Evolutionary conservation across 108 stramenopile genomes (phyloP).

Genomic region (Cyclotella atomus): DNA sequence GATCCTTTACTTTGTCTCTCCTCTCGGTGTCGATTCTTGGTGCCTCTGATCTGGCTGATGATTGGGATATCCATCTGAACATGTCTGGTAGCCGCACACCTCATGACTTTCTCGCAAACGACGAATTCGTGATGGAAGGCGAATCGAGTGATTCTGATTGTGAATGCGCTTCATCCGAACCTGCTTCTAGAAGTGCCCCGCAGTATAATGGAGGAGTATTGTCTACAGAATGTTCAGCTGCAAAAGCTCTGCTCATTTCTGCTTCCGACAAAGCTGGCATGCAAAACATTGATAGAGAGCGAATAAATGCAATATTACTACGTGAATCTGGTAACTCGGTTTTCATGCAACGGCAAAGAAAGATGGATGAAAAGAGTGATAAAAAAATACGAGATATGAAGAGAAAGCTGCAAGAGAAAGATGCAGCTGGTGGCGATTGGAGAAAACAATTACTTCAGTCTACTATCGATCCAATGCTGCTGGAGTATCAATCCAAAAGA

Average conservation of each 20-base stretch:
- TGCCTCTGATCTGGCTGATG: too few species aligned
- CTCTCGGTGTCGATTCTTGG: too few species aligned
- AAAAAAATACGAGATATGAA: slow-evolving; percentile 55
- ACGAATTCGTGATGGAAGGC: too few species aligned
- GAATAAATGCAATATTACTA: slow-evolving; percentile 77
- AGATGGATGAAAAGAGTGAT: slow-evolving; percentile 68
- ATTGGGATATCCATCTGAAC: too few species aligned
- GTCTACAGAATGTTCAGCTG: slow-evolving; percentile 8
- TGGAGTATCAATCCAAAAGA: slow-evolving; percentile 20
- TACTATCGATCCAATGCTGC: slow-evolving; percentile 28
- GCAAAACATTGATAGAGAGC: slow-evolving; percentile 77
- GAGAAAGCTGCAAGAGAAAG: slow-evolving; percentile 34
- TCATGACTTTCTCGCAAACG: too few species aligned
- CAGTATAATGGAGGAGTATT: too few species aligned
- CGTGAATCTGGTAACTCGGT: slow-evolving; percentile 75
- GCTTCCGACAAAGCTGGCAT: slow-evolving; percentile 86
- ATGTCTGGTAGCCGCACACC: too few species aligned
- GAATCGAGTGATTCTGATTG: not conserved
- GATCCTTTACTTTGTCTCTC: too few species aligned
- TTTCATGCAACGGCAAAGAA: slow-evolving; percentile 74
- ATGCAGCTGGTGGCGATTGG: slow-evolving; percentile 30
- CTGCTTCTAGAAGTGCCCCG: not conserved
- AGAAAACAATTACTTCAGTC: slow-evolving; percentile 22
- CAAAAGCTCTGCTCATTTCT: slow-evolving; percentile 74
- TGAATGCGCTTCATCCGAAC: not conserved